Conservation (phyloP, 306 rosid genomes). For the Gynostemma pentaphyllum region DNA sequence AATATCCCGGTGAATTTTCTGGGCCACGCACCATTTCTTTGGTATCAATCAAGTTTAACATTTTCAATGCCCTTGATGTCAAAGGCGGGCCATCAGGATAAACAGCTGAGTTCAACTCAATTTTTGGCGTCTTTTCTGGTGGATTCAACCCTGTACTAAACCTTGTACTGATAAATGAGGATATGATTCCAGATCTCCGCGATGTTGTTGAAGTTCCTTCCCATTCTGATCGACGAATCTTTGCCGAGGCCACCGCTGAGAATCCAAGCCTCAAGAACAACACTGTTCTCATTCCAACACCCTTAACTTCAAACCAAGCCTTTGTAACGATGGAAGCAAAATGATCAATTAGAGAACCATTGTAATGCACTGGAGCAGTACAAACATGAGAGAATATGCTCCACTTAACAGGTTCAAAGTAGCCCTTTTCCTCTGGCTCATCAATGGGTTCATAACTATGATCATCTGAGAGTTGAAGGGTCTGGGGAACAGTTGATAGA, state of each 20-base stretch:
- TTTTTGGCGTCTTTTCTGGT: slow-evolving; percentile 38
- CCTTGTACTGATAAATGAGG: slow-evolving; percentile 61
- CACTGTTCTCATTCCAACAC: slow-evolving; percentile 60
- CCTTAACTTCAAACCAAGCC: slow-evolving; percentile 78
- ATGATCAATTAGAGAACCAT: slow-evolving; percentile 36
- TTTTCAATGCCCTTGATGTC: slow-evolving; percentile 49
- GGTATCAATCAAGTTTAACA: slow-evolving; percentile 56
- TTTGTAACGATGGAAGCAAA: slow-evolving; percentile 61
- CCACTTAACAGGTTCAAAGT: slow-evolving; percentile 67
- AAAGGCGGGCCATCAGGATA: slow-evolving; percentile 68
- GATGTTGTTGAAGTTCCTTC: slow-evolving; percentile 55
- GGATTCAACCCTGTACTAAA: slow-evolving; percentile 43
- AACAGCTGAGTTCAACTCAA: slow-evolving; percentile 66
- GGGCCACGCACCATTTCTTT: slow-evolving; percentile 78
- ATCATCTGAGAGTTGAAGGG: slow-evolving; percentile 46
- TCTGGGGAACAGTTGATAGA: slow-evolving; percentile 53
- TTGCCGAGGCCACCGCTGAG: slow-evolving; percentile 57
- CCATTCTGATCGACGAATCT: slow-evolving; percentile 74
- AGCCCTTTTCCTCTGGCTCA: slow-evolving; percentile 41
- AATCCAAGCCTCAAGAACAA: slow-evolving; percentile 77
- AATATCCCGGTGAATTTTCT: slow-evolving; percentile 71
- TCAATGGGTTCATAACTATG: slow-evolving; percentile 32
- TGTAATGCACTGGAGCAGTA: slow-evolving; percentile 66
- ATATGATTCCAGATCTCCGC: slow-evolving; percentile 68
- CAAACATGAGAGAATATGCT: slow-evolving; percentile 72